Evolutionary conservation across 164 flowering plant genomes (phyloP).

Genomic region (Vitis rotundifolia): DNA sequence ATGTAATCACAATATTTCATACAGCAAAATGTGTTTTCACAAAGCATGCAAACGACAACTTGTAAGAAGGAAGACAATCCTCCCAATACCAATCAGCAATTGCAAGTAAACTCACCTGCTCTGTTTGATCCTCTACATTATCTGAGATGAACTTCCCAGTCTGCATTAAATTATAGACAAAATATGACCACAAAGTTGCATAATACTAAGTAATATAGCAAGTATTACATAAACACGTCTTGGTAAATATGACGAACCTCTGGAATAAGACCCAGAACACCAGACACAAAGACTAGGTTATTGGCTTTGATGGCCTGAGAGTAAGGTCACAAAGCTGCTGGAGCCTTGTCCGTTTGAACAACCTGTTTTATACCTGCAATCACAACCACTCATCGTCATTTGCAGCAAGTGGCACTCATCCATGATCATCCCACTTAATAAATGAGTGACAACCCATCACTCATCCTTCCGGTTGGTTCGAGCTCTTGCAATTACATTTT

Average conservation of each 20-base stretch:
- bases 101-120: slow-evolving; percentile 57
- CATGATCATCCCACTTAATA: too few species aligned
- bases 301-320: slow-evolving; percentile 93
- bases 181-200: neutral
- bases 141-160: slow-evolving; percentile 88
- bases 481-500: too few species aligned
- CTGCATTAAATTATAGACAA: slow-evolving; percentile 37
- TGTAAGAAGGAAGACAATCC: neutral
- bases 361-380: slow-evolving; percentile 68
- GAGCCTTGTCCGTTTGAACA: slow-evolving; percentile 88
- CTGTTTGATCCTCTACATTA: slow-evolving; percentile 88
- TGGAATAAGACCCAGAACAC: slow-evolving; percentile 86
- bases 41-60: too few species aligned
- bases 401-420: too few species aligned
- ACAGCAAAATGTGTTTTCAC: too few species aligned
- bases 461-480: too few species aligned
- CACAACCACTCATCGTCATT: neutral
- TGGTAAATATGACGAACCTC: slow-evolving; percentile 53
- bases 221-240: too few species aligned
- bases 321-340: slow-evolving; percentile 95
- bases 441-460: too few species aligned
- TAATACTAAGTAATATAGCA: too few species aligned
- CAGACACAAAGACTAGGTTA: slow-evolving; percentile 80
- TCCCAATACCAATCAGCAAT: neutral
- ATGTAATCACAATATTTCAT: too few species aligned